These are phyloP conservation scores for Aspergillus sp. DNA, from an alignment of 2,329 filamentous ascomycete species.

Conservation along the genomic window DNA sequence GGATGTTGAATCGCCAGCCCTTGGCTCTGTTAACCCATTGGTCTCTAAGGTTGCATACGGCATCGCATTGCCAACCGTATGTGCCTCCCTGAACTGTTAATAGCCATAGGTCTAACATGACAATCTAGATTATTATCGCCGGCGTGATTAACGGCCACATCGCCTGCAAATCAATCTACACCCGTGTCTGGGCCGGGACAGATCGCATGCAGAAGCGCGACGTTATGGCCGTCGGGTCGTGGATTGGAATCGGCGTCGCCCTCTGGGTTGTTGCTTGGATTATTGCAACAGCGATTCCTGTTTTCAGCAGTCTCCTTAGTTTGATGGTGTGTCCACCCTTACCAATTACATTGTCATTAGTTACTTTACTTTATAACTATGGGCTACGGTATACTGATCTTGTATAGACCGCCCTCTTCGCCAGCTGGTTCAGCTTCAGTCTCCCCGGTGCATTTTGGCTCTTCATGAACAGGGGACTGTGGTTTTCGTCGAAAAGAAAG, in stretches of 20 bases:
- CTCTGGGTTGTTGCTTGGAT: constrained; percentile 65
- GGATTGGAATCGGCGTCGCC: constrained; percentile 57
- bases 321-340: constrained; percentile 49
- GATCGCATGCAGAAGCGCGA: constrained; percentile 55
- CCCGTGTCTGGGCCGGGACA: constrained; percentile 61
- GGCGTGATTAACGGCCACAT: constrained; percentile 71
- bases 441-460: constrained; percentile 40
- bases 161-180: constrained; percentile 65
- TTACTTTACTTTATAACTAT: too few relatives aligned
- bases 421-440: constrained; percentile 63
- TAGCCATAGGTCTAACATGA: not conserved
- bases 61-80: constrained; percentile 63
- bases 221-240: constrained; percentile 53
- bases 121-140: constrained; percentile 60
- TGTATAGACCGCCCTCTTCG: constrained; percentile 55
- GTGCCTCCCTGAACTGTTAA: constrained; percentile 4
- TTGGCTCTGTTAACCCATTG: constrained; percentile 59
- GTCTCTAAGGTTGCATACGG: constrained; percentile 68
- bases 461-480: constrained; percentile 34
- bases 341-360: too few relatives aligned
- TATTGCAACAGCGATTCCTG: constrained; percentile 68
- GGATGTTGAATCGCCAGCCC: constrained; percentile 63
- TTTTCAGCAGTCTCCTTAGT: constrained; percentile 67
- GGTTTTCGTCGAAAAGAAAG: constrained; percentile 31
- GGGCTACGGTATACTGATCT: not conserved